Evolutionary conservation across 306 rosid species (phyloP), one percentile per base, ranked within the genome.

Genomic region (Rosa rugosa): DNA sequence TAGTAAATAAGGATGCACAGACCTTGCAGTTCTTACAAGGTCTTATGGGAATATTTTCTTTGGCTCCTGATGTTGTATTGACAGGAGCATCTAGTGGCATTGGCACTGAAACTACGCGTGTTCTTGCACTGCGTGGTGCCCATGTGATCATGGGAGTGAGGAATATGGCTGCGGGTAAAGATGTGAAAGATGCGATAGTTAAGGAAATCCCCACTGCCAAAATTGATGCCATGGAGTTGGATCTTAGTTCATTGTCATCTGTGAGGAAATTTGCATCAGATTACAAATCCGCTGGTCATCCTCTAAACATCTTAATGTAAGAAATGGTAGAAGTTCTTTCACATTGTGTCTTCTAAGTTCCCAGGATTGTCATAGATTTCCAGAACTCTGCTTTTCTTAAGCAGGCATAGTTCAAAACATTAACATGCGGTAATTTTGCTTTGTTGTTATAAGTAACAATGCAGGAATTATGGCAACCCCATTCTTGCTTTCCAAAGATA

Each of bases 81-180:
- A 79, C 87, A 92, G 99, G 99, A 81, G 89, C 97, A 66, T 87
- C 93, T 10, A 85, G 90, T 84, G 99, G 99, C 5, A 94, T 91
- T 81, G 97, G 97, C 22, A 81, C 75, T 27, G 99, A 94, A 85
- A 91, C 97, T 23, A 50, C 94, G 3, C 81, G 95, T 40, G 97
- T 92, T 80, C 97, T 94, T 60, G 98, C 97, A 34, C 69, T 91
- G 87, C 95, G 88, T 45, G 98, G 98, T 56, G 96, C 84, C 49
- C 98, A 86, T 65, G 99, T 95, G 60, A 75, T 94, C 38, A 92
- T 91, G 95, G 97, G 76, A 0, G 93, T 91, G 25, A 88, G 97
- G 76, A 91, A 90, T 67, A 13, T 88, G 83, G 81, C 27, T 62
- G 92, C 95, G 59, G 97, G 81, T 49, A 71, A 80, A 70, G 70